Evolutionary conservation across 2,329 filamentous ascomycete species (phyloP).

Genomic region (Shiraia bambusicola): DNA sequence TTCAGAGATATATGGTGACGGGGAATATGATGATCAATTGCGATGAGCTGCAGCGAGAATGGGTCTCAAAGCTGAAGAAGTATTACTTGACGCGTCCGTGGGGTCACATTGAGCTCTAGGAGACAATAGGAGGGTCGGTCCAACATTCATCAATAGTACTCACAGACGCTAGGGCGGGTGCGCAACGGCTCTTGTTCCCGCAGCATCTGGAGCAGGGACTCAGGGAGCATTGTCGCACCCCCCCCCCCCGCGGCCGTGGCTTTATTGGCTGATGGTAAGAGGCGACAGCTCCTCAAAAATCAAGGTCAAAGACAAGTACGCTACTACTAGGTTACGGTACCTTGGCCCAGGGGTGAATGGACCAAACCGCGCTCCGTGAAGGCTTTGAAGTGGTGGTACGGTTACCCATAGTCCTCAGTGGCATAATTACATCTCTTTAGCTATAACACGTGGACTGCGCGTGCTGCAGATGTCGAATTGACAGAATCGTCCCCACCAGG

Average conservation of each 20-base stretch:
- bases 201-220: conserved; percentile 16
- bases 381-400: neutral
- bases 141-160: conserved; percentile 24
- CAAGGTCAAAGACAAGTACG: conserved; percentile 7
- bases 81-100: conserved; percentile 13
- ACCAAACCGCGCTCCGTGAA: conserved; percentile 12
- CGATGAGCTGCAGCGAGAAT: conserved; percentile 16
- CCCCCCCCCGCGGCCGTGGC: conserved; percentile 29
- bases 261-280: conserved; percentile 29
- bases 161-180: conserved; percentile 24
- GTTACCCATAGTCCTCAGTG: conserved; percentile 10
- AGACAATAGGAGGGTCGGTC: conserved; percentile 18
- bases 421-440: conserved; percentile 21
- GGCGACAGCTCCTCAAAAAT: conserved; percentile 13
- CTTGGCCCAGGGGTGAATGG: conserved; percentile 12
- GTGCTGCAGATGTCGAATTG: conserved; percentile 16
- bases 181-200: conserved; percentile 27
- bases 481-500: conserved; percentile 17
- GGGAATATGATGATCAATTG: conserved; percentile 18
- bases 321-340: conserved; percentile 18
- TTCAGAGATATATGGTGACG: conserved; percentile 10
- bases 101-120: conserved; percentile 21
- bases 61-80: conserved; percentile 12
- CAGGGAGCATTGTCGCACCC: conserved; percentile 24
- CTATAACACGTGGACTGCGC: conserved; percentile 33